phyloP scores from a whole-genome alignment of 495 filamentous ascomycete species.

The Tuber indicum region DNA sequence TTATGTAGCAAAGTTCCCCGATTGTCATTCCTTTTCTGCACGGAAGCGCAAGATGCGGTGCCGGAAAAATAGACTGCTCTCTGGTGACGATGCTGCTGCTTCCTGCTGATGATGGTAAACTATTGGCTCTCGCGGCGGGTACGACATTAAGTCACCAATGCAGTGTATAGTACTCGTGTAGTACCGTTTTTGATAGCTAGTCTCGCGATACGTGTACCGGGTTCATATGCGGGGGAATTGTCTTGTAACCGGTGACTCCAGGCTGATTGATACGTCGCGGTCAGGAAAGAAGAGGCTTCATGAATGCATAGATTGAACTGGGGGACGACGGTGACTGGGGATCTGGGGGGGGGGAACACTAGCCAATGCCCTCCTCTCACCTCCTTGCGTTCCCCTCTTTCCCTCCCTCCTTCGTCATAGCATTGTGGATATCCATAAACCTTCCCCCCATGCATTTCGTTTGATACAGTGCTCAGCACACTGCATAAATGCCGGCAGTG shows the following conservation, averaged over 20 bases:
- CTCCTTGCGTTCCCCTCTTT: neutral
- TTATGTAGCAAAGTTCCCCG: neutral
- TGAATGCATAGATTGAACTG: neutral
- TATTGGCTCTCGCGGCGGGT: neutral
- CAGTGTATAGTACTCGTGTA: neutral
- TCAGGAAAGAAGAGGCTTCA: neutral
- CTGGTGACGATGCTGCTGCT: neutral
- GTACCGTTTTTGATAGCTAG: neutral
- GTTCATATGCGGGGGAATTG: neutral
- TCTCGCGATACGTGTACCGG: neutral
- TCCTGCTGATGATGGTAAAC: neutral
- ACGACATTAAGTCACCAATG: neutral
- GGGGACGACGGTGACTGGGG: neutral
- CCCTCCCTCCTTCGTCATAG: neutral
- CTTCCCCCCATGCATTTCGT: neutral
- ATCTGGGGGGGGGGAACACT: neutral
- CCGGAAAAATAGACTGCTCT: neutral
- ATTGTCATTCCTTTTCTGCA: neutral
- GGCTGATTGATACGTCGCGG: neutral
- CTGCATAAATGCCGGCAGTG: constrained; percentile 2
- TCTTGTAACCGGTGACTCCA: neutral
- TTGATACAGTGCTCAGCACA: neutral
- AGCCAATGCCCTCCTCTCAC: neutral
- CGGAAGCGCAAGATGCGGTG: neutral
- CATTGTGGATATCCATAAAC: neutral